A percentile compares a stretch with the other conserved stretches of the same genome.
These are phyloP conservation scores for Coemansia sp. DNA, from an alignment of 192 early-diverging fungal species.

Conservation along the genomic window DNA sequence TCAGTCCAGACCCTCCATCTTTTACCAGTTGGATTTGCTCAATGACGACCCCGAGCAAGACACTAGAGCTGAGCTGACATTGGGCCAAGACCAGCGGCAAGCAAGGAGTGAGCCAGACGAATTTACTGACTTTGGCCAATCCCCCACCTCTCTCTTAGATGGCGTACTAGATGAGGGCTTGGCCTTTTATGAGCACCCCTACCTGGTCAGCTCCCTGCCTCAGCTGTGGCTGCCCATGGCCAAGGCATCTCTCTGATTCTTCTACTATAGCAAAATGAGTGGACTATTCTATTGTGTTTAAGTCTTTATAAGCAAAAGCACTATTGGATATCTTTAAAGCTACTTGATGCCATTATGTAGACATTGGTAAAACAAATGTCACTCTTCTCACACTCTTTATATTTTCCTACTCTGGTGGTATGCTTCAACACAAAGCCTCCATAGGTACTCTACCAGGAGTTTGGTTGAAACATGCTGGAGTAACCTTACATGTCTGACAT, in stretches of 20 bases:
- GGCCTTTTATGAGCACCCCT: constrained; percentile 66
- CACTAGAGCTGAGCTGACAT: constrained; percentile 35
- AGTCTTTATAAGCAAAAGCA: too few relatives aligned
- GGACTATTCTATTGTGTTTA: background rate
- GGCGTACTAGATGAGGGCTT: constrained; percentile 73
- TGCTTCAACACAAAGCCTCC: too few relatives aligned
- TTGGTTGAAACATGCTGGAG: too few relatives aligned
- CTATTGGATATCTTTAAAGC: too few relatives aligned
- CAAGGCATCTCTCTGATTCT: background rate
- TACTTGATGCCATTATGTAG: too few relatives aligned
- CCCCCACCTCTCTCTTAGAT: constrained; percentile 65
- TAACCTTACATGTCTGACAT: too few relatives aligned
- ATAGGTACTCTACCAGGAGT: too few relatives aligned
- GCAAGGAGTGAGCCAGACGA: constrained; percentile 60
- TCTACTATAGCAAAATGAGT: background rate
- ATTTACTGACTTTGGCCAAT: constrained; percentile 72
- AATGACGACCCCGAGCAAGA: constrained; percentile 7
- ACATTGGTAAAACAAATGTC: too few relatives aligned
- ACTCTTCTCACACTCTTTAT: too few relatives aligned
- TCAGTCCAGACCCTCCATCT: constrained; percentile 22
- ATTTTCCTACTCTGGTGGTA: too few relatives aligned
- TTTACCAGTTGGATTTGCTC: constrained; percentile 31
- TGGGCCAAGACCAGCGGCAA: constrained; percentile 60
- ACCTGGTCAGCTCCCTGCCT: constrained; percentile 63
- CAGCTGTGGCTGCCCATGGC: constrained; percentile 69